Evolutionary conservation across 23 red algal species (phyloP).

Genomic region (Gracilaria caudata): DNA sequence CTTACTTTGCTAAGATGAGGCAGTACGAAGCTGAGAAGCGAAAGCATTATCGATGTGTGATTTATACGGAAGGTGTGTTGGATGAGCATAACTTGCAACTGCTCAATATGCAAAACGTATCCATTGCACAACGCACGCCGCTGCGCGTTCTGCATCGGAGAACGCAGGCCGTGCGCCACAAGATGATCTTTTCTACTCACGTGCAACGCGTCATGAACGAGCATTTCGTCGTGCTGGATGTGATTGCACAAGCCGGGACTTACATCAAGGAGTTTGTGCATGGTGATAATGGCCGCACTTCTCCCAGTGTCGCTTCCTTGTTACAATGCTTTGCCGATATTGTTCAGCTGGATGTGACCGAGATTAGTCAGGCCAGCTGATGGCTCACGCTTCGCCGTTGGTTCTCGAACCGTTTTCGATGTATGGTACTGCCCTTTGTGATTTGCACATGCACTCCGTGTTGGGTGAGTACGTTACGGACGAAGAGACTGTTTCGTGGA

Average conservation of each 20-base stretch:
- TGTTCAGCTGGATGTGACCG: slow-evolving; percentile 84
- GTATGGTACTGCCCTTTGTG: neutral
- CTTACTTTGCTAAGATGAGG: slow-evolving; percentile 51
- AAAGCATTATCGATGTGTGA: slow-evolving; percentile 85
- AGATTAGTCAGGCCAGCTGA: slow-evolving; percentile 26
- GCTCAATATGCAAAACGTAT: slow-evolving; percentile 27
- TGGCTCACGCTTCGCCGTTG: neutral
- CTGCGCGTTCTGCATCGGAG: slow-evolving; percentile 83
- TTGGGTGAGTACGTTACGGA: slow-evolving; percentile 35
- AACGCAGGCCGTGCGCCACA: slow-evolving; percentile 42
- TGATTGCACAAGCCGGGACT: slow-evolving; percentile 77
- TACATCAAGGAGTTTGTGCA: slow-evolving; percentile 98
- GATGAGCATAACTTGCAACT: neutral
- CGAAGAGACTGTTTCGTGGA: slow-evolving; percentile 50
- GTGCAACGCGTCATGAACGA: slow-evolving; percentile 27
- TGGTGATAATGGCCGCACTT: slow-evolving; percentile 81
- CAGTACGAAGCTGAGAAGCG: slow-evolving; percentile 69
- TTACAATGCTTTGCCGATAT: slow-evolving; percentile 78
- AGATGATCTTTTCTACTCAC: slow-evolving; percentile 2
- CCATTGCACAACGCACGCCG: slow-evolving; percentile 64
- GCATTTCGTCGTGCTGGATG: slow-evolving; percentile 60
- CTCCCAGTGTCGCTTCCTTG: slow-evolving; percentile 54
- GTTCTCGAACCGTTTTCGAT: too few relatives aligned
- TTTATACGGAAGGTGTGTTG: slow-evolving; percentile 37
- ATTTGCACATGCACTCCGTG: neutral